phyloP scores from a whole-genome alignment of 1,139 yeast genomes.

The Entelexis paramagnoliae region DNA sequence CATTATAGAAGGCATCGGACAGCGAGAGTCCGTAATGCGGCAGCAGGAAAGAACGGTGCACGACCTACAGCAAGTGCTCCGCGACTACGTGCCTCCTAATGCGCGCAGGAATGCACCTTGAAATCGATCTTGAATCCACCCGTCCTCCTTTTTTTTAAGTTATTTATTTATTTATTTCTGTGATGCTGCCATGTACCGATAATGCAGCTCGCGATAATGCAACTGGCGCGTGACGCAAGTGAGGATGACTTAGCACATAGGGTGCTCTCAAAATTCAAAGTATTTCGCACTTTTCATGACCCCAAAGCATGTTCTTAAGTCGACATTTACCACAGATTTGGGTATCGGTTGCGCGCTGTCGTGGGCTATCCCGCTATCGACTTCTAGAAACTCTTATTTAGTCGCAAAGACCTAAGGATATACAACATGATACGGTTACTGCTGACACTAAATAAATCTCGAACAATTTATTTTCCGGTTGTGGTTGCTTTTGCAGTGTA shows the following conservation, averaged over 20 bases:
- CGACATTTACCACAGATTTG: no score
- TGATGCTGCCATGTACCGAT: neutral
- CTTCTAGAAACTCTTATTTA: neutral
- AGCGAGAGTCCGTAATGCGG: conserved; percentile 1
- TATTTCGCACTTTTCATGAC: no score
- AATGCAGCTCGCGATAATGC: neutral
- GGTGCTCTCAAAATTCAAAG: no score
- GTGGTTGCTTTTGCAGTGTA: neutral
- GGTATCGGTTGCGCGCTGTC: neutral
- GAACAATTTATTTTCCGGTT: neutral
- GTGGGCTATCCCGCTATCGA: neutral
- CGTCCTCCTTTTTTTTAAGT: neutral
- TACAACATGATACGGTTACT: neutral
- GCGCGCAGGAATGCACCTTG: neutral
- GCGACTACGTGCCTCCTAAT: neutral
- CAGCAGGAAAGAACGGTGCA: neutral
- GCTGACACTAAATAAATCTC: neutral
- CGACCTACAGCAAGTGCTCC: neutral
- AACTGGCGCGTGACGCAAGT: neutral
- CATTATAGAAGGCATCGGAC: neutral
- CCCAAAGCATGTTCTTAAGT: no score
- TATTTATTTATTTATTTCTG: neutral
- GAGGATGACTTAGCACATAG: neutral
- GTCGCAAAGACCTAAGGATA: neutral
- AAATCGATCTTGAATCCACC: no score